A percentile compares a stretch with the other conserved stretches of the same genome.
Conservation (phyloP, 106 monocot species). For the Platanthera zijinensis region DNA sequence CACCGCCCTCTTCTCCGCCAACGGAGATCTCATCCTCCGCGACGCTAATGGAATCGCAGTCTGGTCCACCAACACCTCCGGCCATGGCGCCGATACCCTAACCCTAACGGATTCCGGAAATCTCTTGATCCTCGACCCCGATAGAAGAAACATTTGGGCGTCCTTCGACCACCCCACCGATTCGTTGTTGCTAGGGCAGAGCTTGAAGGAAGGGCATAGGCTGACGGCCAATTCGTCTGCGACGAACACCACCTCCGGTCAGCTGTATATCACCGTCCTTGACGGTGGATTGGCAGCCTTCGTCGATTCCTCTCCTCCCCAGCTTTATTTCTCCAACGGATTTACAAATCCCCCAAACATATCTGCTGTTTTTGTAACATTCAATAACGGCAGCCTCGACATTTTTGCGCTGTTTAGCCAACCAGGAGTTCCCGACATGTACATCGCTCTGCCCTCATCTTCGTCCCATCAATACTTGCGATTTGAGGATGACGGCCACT, state of each 20-base stretch:
- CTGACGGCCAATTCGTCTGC: conserved; percentile 15
- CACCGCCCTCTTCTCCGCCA: neutral
- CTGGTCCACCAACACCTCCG: conserved; percentile 6
- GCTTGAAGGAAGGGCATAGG: conserved; percentile 3
- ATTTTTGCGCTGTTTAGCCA: neutral
- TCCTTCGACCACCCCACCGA: conserved; percentile 11
- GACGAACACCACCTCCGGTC: conserved; percentile 1
- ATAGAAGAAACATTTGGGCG: neutral
- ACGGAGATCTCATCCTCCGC: conserved; percentile 10
- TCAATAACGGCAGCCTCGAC: neutral
- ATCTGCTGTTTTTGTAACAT: neutral
- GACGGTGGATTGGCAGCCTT: conserved; percentile 5
- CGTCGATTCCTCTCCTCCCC: conserved; percentile 18
- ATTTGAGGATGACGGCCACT: conserved; percentile 1
- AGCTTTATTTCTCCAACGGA: conserved; percentile 12
- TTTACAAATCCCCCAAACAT: neutral
- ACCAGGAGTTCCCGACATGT: neutral
- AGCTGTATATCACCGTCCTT: conserved; percentile 6
- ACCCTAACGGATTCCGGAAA: conserved; percentile 2
- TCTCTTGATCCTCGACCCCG: neutral
- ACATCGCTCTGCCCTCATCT: neutral
- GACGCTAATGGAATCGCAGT: neutral
- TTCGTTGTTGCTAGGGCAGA: conserved; percentile 17
- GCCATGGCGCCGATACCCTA: neutral
- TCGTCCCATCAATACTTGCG: conserved; percentile 2